A percentile compares a stretch with the other conserved stretches of the same genome.
These are phyloP conservation scores for Cerrena zonata DNA, from an alignment of 1,284 basidiomycete species.

Conservation along the genomic window DNA sequence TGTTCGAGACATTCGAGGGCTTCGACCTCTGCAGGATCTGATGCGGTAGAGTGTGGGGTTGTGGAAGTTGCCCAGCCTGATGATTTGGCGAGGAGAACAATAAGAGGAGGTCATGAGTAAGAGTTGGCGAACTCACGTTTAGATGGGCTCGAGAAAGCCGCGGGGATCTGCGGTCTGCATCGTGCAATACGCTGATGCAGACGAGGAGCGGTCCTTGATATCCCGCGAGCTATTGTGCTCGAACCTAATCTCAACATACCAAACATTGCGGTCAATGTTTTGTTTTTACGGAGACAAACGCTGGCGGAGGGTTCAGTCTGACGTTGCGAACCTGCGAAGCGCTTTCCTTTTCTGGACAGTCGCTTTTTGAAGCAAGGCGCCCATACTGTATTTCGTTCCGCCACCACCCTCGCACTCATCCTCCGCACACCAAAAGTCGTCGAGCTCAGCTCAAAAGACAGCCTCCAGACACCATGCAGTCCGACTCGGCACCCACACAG, in stretches of 20 bases:
- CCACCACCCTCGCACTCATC: not conserved
- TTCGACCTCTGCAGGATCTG: slow-evolving; percentile 80
- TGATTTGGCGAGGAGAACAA: slow-evolving; percentile 15
- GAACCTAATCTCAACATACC: not conserved
- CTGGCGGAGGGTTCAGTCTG: too few relatives aligned
- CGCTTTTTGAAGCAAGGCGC: too few relatives aligned
- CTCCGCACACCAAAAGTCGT: not conserved
- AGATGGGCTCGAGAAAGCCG: not conserved
- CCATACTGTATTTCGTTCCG: not conserved
- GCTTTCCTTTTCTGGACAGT: not conserved
- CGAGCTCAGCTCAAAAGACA: not conserved
- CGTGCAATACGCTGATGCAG: not conserved
- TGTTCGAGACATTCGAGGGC: slow-evolving; percentile 79
- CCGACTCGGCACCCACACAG: slow-evolving; percentile 28
- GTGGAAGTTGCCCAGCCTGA: slow-evolving; percentile 81
- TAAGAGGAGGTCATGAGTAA: slow-evolving; percentile 13
- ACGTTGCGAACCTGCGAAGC: too few relatives aligned
- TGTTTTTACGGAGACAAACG: too few relatives aligned
- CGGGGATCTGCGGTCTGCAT: not conserved
- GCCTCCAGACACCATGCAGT: slow-evolving; percentile 4
- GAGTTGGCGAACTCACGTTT: slow-evolving; percentile 14
- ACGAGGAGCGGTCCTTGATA: not conserved
- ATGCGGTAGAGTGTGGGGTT: slow-evolving; percentile 70
- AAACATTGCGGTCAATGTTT: not conserved
- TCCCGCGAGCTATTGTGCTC: not conserved